Evolutionary conservation across 1,139 yeast species (phyloP), one percentile per base, ranked within the genome.

Genomic region (Kazachstania sp.): DNA sequence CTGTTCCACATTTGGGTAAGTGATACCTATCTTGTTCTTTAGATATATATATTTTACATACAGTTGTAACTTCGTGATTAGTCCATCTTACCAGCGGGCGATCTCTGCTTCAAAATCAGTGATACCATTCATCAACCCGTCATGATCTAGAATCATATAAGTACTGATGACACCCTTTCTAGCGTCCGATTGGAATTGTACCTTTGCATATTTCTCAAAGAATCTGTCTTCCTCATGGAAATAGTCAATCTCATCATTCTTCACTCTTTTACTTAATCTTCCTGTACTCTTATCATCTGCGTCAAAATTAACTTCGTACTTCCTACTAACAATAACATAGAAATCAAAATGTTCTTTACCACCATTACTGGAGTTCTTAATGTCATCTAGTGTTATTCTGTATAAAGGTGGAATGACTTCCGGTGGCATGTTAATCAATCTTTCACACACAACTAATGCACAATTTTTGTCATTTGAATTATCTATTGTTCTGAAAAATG

Each of bases 341-440:
- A 82, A 85, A 58, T 82, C 82, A 60, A 76, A 81, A 43, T 72
- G 71, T 45, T 76, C 77, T 23, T 78, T 74, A 49, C 78, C 78
- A 49, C 79, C 78, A 18, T 76, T 78, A 18, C 56, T 46, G 0
- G 83, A 75, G 49, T 74, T 74, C 38, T 71, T 74, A 69, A 84
- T 77, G 59, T 92, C 97, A 48, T 85, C 88, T 20, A 80, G 61
- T 12, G 90, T 74, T 77, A 92, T 81, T 57, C 77, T 82, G 72
- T 87, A 94, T 79, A 90, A 77, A 18, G 97, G 97, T 12, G 97
- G 95, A 8, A 86, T 82, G 2, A 92, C 86, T 65, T 94, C 97
- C 23, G 87, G 88, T 1, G 99, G 99, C 97, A 94, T 92, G 63
- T 94, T 94, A 55, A 94, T 83, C 65, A 94, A 72, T 58, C 98